Evolutionary conservation across 2,329 filamentous ascomycete species (phyloP), one percentile per base, ranked within the genome.

Genomic region (Saccharata proteae): DNA sequence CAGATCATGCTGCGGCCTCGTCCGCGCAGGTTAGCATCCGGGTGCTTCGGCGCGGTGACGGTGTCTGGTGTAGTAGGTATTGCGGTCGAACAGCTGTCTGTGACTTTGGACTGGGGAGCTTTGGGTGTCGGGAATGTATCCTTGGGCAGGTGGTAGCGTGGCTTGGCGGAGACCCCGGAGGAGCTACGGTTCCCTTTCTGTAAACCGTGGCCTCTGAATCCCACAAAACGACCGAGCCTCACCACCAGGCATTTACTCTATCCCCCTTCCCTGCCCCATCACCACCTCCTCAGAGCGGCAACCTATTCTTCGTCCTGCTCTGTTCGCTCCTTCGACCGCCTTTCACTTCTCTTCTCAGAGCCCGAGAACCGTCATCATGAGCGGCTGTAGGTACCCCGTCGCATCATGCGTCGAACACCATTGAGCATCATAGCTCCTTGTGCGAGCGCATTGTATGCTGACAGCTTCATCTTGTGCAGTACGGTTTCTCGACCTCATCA

Each of bases 401-500:
- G 45, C 51, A 28, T 33, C n/a, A n/a, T 38, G 26, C 48, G n/a
- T n/a, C n/a, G n/a, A n/a, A n/a, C n/a, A n/a, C n/a, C n/a, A n/a
- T n/a, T n/a, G n/a, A 26, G 11, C 15, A 16, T 13, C 24, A 30
- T 23, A 21, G 16, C 44, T 43, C 49, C 51, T 48, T 49, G 45
- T 28, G 16, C 33, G 13, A 22, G 22, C 16, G 16, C 28, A 26
- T 33, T 31, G 32, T 39, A 31, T 20, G 29, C 8, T 9, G 8
- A 11, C 26, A 7, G n/a, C 17, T 29, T 29, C 16, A 8, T 16
- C 5, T n/a, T n/a, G 48, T 41, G 40, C 46, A 96, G 88, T 98
- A 66, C 86, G 90, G 62, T 98, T 98, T 61, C 88, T 98, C 69
- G 90, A 98, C 67, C 75, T 96, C 61, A 90, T 98, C 69, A 98